A percentile compares a stretch with the other conserved stretches of the same genome.
Evolutionary conservation across 2,329 filamentous ascomycete species (phyloP).

Genomic region (Dryadomyces quercivorus): DNA sequence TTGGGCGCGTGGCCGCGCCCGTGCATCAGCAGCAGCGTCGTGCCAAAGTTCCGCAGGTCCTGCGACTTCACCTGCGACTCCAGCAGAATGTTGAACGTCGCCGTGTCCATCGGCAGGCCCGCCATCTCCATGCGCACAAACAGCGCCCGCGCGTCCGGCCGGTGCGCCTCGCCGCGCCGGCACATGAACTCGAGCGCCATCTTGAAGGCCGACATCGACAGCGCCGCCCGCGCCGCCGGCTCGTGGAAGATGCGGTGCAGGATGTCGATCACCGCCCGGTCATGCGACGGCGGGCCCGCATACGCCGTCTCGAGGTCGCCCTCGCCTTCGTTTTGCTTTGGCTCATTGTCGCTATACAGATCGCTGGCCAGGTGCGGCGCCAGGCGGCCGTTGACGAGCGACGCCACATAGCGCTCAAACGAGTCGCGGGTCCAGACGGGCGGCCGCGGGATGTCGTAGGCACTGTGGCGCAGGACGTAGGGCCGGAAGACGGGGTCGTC

Average conservation of each 20-base stretch:
- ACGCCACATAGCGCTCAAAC: conserved; percentile 29
- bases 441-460: conserved; percentile 27
- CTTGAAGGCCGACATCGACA: conserved; percentile 29
- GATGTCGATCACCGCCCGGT: conserved; percentile 24
- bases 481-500: conserved; percentile 8
- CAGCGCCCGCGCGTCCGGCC: conserved; percentile 19
- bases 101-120: conserved; percentile 30
- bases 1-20: conserved; percentile 26
- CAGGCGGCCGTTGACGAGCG: conserved; percentile 26
- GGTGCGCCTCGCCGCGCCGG: conserved; percentile 14
- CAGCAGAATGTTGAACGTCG: conserved; percentile 36
- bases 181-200: conserved; percentile 30
- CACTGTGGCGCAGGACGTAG: conserved; percentile 16
- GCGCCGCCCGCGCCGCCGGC: conserved; percentile 17
- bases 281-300: conserved; percentile 15
- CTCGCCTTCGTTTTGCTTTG: neutral
- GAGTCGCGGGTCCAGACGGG: conserved; percentile 26
- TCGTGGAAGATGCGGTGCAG: conserved; percentile 28
- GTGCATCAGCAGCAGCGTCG: conserved; percentile 28
- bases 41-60: conserved; percentile 30
- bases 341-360: conserved; percentile 19
- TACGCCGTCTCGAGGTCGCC: neutral
- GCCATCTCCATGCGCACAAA: conserved; percentile 23
- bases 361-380: conserved; percentile 19
- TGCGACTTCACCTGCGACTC: conserved; percentile 25